Conservation (phyloP, 2,329 filamentous ascomycete species). For the Pezicula neosporulosa region DNA sequence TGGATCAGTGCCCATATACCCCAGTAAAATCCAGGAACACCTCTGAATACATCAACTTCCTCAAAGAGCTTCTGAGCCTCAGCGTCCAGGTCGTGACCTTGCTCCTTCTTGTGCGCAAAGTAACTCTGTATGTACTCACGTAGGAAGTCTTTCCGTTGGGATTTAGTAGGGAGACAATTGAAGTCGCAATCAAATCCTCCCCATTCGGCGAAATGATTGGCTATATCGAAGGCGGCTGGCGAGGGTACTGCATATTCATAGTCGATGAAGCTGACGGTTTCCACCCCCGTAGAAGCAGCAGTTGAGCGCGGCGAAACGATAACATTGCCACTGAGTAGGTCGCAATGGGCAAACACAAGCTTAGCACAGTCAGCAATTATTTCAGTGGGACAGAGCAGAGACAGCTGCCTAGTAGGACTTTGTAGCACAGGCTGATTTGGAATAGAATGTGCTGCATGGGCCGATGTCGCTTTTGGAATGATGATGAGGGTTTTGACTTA, state of each 20-base stretch:
- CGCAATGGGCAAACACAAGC: conserved; percentile 93
- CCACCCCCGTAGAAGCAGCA: conserved; percentile 29
- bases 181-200: conserved; percentile 95
- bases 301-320: conserved; percentile 65
- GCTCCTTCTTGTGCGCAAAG: conserved; percentile 46
- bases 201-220: conserved; percentile 99
- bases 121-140: conserved; percentile 79
- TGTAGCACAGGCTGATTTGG: too few relatives aligned
- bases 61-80: conserved; percentile 68
- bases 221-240: conserved; percentile 91
- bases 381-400: neutral
- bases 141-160: conserved; percentile 77
- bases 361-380: conserved; percentile 33
- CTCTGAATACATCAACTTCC: conserved; percentile 85
- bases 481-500: conserved; percentile 39
- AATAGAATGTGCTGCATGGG: too few relatives aligned
- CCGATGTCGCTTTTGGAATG: neutral
- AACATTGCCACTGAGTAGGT: conserved; percentile 93
- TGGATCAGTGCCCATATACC: conserved; percentile 97
- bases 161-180: conserved; percentile 72
- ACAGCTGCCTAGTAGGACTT: conserved; percentile 1
- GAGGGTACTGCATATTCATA: conserved; percentile 97
- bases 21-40: conserved; percentile 86
- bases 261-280: conserved; percentile 83
- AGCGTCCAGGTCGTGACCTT: conserved; percentile 45